Base-by-base conservation (phyloP, 345 rosid species). In the Litchi chinensis region DNA sequence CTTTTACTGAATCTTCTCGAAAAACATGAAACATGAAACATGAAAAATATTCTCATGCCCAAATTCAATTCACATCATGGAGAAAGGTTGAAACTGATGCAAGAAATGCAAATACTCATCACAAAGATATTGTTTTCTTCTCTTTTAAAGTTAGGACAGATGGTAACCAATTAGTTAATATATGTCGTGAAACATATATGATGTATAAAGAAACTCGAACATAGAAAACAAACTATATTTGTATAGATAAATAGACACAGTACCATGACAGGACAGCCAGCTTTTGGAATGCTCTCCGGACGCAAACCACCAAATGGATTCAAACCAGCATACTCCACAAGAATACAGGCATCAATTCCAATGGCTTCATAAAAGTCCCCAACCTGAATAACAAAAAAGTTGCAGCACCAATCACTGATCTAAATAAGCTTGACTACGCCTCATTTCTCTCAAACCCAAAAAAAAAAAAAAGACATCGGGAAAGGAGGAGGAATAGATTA, bases 191-290 rank as follows among this genome's bases (percentile, higher is more conserved):
- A 66, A 79, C 52, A 13, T 18, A 39, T 2, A 21, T 52, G 28
- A 44, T 8, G 26, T 22, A 43, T 39, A 56, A 39, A 65, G n/a
- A 39, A 28, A 50, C 22, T 26, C 70, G 56, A 77, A 66, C 3
- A 4, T 6, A 64, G 26, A 59, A 54, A 68, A 72, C 8, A 54
- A 44, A 32, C 13, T 26, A 54, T 21, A 26, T 15, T 65, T 62
- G 16, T 19, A 24, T 12, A 37, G 56, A 21, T 68, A 21, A 65
- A 73, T 76, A 60, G 79, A 74, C 41, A 67, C 21, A 56, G 73
- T 92, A 95, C 99, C 98, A 93, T 85, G 22, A 93, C 87, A 74
- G 99, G 99, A 82, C 99, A 95, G 73, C 99, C 99, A 85, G 99
- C 99, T 87, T 88, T 91, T 11, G 99, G 99, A 79, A 91, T 81